Base-by-base conservation (phyloP, 257 asterid genomes). In the Agastache rugosa region DNA sequence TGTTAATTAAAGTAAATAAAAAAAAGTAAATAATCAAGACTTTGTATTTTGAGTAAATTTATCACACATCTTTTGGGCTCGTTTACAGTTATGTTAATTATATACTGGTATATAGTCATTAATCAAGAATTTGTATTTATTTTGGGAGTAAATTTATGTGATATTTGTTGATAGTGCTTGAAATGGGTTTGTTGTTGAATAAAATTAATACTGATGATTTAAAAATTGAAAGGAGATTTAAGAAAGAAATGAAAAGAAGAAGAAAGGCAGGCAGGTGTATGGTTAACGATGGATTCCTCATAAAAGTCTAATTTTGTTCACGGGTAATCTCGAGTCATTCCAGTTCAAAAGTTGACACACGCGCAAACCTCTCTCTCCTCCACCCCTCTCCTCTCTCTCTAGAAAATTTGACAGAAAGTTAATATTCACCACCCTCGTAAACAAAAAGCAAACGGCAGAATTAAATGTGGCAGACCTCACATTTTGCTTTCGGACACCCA, bases 311-410 rank as follows among this genome's bases (percentile, higher is more conserved):
- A 72, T 80, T 82, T 67, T 6, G 60, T 78, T 88, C 92, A 90
- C 96, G 93, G 90, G 88, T 79, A 71, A 74, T 76, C 78, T 80
- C 81, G 64, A 67, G 85, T 80, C 72, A 77, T 77, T 87, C 91
- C 93, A 85, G 89, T 84, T 89, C 93, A 86, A 86, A 91, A 87
- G 91, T 88, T 86, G 37, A 31, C 7, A 31, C 81, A 81, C 88
- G 81, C 83, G 80, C 73, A 31, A 42, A 20, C 54, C 19, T 75
- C 80, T 44, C 60, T 73, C 84, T 78, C 78, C 41, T 77, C 73
- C 73, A n/a, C n/a, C n/a, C n/a, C n/a, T n/a, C n/a, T n/a, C 70
- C 84, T 78, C 70, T 74, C 80, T 78, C 77, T 79, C 80, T 78
- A 56, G 64, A 81, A 81, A 75, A 73, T 20, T 45, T 60, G 67